Evolutionary conservation across 179 eudicot species (phyloP).

Genomic region (Dionaea muscipula): DNA sequence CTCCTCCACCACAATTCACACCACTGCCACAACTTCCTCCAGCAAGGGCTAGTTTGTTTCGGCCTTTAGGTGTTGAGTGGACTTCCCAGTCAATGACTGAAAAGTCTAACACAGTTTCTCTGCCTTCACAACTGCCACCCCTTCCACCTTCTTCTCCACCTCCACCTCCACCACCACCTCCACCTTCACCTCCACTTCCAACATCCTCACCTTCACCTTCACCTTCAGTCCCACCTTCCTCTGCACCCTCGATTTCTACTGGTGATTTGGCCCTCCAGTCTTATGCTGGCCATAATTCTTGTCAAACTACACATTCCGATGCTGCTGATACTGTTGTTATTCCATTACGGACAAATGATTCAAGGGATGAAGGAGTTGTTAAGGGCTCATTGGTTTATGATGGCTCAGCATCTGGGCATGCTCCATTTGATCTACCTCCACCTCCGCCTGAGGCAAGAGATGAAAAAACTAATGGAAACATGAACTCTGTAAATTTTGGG

Average conservation of each 20-base stretch:
- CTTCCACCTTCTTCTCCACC: constrained; percentile 43
- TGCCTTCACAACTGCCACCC: constrained; percentile 22
- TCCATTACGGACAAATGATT: constrained; percentile 2
- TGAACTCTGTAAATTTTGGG: constrained; percentile 15
- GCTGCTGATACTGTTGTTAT: constrained; percentile 16
- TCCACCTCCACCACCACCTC: constrained; percentile 32
- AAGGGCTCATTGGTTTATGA: constrained; percentile 7
- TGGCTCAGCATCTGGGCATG: constrained; percentile 9
- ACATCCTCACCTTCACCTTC: constrained; percentile 38
- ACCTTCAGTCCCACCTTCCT: constrained; percentile 14
- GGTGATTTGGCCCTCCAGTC: constrained; percentile 13
- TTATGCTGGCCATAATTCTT: constrained; percentile 13
- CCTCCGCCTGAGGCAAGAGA: constrained; percentile 36
- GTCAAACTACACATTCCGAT: constrained; percentile 14
- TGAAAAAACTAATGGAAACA: constrained; percentile 19
- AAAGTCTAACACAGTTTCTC: constrained; percentile 15
- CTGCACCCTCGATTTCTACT: constrained; percentile 10
- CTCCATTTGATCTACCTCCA: constrained; percentile 18
- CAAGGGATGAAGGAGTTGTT: constrained; percentile 2
- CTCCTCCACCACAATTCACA: constrained; percentile 4
- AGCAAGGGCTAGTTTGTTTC: constrained; percentile 14
- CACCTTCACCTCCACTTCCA: constrained; percentile 6
- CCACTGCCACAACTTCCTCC: too few species aligned
- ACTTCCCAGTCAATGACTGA: constrained; percentile 10
- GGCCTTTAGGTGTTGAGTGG: constrained; percentile 23